A percentile compares a stretch with the other conserved stretches of the same genome.
Evolutionary conservation across 2,329 filamentous ascomycete genomes (phyloP).

Genomic region (Exophiala alcalophila): DNA sequence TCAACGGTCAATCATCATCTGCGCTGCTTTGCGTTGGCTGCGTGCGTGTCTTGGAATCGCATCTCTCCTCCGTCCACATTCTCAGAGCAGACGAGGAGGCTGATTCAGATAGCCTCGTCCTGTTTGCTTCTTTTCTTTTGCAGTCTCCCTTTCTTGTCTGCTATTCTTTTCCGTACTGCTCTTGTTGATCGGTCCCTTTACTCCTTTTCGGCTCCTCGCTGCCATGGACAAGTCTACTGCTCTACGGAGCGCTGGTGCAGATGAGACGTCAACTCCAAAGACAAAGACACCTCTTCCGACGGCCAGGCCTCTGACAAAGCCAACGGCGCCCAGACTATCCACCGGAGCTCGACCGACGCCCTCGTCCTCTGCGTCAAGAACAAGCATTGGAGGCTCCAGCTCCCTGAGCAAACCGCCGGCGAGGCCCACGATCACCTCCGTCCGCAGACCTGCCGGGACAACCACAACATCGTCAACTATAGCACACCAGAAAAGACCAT

Average conservation of each 20-base stretch:
- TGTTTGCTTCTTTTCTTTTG: too few species aligned
- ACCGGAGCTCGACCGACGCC: slow-evolving; percentile 33
- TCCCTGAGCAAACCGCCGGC: slow-evolving; percentile 47
- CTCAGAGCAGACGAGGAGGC: too few species aligned
- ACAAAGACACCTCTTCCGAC: slow-evolving; percentile 34
- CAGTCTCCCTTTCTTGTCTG: too few species aligned
- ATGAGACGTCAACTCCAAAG: slow-evolving; percentile 15
- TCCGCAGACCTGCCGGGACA: slow-evolving; percentile 36
- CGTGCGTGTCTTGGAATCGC: too few species aligned
- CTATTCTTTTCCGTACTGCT: not conserved
- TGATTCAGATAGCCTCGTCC: too few species aligned
- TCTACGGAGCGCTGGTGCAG: slow-evolving; percentile 2
- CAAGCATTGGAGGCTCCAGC: slow-evolving; percentile 38
- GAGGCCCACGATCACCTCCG: slow-evolving; percentile 35
- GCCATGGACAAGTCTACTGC: slow-evolving; percentile 22
- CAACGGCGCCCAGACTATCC: slow-evolving; percentile 35
- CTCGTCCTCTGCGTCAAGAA: slow-evolving; percentile 31
- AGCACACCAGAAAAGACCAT: slow-evolving; percentile 42
- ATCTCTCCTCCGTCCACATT: too few species aligned
- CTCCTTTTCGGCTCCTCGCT: not conserved
- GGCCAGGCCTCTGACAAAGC: slow-evolving; percentile 37
- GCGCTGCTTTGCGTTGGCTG: too few species aligned
- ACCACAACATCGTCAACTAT: slow-evolving; percentile 39
- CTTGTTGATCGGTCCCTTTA: not conserved
- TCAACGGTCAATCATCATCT: too few species aligned